A percentile compares a stretch with the other conserved stretches of the same genome.
Evolutionary conservation across 2,329 filamentous ascomycete genomes (phyloP).

Genomic region (Lecanicillium sp.): DNA sequence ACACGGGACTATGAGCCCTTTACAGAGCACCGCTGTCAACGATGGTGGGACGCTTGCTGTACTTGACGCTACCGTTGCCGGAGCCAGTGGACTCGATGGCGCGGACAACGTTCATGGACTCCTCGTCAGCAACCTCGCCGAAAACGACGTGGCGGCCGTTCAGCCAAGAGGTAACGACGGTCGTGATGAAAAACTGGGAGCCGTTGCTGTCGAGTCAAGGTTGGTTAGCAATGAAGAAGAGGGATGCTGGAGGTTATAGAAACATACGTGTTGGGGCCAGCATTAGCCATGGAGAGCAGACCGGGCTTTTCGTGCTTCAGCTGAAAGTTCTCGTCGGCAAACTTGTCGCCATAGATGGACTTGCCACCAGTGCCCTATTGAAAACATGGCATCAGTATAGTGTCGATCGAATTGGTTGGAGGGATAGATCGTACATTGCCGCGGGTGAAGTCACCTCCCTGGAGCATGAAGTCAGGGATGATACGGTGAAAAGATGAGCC

Average conservation of each 20-base stretch:
- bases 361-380: constrained; percentile 76
- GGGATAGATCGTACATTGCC: constrained; percentile 60
- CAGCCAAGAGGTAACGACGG: constrained; percentile 79
- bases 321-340: constrained; percentile 86
- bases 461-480: constrained; percentile 90
- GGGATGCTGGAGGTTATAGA: not conserved
- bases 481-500: constrained; percentile 86
- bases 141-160: constrained; percentile 80
- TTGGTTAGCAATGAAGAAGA: constrained; percentile 19
- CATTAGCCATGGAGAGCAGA: constrained; percentile 92
- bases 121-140: constrained; percentile 56
- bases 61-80: constrained; percentile 45
- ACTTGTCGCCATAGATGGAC: constrained; percentile 94
- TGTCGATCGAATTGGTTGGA: not conserved
- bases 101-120: constrained; percentile 46
- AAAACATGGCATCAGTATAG: constrained; percentile 10
- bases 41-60: constrained; percentile 51
- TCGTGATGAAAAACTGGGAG: constrained; percentile 97
- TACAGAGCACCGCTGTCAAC: constrained; percentile 43
- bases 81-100: constrained; percentile 54
- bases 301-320: constrained; percentile 65
- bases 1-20: constrained; percentile 16
- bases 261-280: constrained; percentile 80
- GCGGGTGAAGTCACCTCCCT: constrained; percentile 92
- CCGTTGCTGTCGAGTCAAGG: constrained; percentile 67